These are phyloP conservation scores for Phialophora macrospora DNA, from an alignment of 2,329 filamentous ascomycete species.

Conservation along the genomic window DNA sequence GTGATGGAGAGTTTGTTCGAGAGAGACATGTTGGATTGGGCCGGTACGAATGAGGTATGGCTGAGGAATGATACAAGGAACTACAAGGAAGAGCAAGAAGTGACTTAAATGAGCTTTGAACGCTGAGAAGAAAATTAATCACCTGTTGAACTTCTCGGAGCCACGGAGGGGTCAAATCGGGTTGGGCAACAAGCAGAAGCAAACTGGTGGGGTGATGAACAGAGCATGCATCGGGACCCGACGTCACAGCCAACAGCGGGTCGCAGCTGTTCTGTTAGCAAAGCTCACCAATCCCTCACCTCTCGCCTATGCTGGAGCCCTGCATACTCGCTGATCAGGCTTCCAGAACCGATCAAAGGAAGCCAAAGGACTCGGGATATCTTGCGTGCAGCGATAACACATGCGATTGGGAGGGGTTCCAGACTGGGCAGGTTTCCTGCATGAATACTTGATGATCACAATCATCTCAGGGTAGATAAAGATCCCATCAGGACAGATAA, in stretches of 20 bases:
- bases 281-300: conserved; percentile 9
- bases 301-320: conserved; percentile 16
- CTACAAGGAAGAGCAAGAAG: conserved; percentile 13
- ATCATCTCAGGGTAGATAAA: not conserved
- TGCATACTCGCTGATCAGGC: not conserved
- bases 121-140: conserved; percentile 1
- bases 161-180: conserved; percentile 21
- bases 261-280: conserved; percentile 8
- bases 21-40: conserved; percentile 77
- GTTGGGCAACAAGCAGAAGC: conserved; percentile 12
- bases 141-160: conserved; percentile 15
- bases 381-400: not conserved
- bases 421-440: not conserved
- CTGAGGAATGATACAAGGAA: conserved; percentile 3
- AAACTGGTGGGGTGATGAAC: conserved; percentile 23
- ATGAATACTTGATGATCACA: not conserved
- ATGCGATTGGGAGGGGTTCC: not conserved
- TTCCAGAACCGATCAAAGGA: not conserved
- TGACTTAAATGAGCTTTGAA: conserved; percentile 10
- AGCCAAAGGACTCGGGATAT: not conserved
- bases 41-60: not conserved
- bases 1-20: conserved; percentile 97
- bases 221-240: conserved; percentile 13
- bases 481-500: not conserved
- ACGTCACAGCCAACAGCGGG: conserved; percentile 14